Base-by-base conservation (phyloP, 1,284 basidiomycete species). In the Polyporus tsugae region DNA sequence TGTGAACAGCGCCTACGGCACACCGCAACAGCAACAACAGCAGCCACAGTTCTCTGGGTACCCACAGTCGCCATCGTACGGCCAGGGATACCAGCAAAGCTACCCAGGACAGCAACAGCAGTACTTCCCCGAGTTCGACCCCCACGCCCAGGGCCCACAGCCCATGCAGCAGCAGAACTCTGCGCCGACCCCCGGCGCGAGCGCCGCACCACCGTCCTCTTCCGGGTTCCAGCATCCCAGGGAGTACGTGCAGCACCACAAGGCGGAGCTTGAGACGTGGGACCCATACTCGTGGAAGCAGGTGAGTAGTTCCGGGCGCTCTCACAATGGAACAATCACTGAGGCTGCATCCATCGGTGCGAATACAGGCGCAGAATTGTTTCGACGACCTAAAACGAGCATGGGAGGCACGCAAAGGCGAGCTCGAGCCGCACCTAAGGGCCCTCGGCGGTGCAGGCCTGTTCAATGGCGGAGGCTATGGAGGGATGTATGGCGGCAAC, bases 251-350 rank as follows among this genome's bases (percentile, higher is more conserved):
- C 79, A 75, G 57, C 52, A 75, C 39, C 78, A 82, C 73, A 82
- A 82, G 68, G 69, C 74, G 7, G 80, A 81, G 73, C 75, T 83
- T 42, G 82, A 82, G 74, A 62, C 71, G 19, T 82, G 82, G 82
- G 82, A 82, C 66, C 52, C 74, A 25, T 74, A 78, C 44, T 67
- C 80, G n/a, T 83, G 82, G 82, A 81, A 78, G 64, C 81, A 82
- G 76, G 77, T 77, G 55, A 38, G 71, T 62, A 4, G 22, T 10
- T 17, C 58, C 52, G 15, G 4, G 13, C 29, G 7, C 52, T 52
- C 22, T 33, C 29, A 25, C 29, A 4, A 53, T 10, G 6, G 52
- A 53, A 25, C 52, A 15, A 13, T 55, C 29, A 2, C 52, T 55
- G 15, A 55, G 22, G 17, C 5, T 39, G n/a, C 57, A 41, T 59